Base-by-base conservation (phyloP, 768 basidiomycete species). In the Lactarius hengduanensis region DNA sequence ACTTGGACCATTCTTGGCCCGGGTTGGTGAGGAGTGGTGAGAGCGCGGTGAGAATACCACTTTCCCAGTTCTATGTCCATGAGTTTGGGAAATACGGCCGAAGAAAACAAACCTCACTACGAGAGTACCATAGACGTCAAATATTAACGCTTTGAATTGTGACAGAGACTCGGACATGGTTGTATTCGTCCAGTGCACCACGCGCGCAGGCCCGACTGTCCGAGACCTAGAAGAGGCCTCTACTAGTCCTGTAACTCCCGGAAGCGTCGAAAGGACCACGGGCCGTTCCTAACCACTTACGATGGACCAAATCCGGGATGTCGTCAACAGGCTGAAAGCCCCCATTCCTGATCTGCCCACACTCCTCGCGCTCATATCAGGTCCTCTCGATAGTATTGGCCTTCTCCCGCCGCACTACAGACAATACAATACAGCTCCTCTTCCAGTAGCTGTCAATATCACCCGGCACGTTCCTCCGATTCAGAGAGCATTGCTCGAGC, bases 41-140 rank as follows among this genome's bases (percentile, higher is more conserved):
- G 36, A 92, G 78, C 0, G 78, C 82, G 15, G 78, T 73, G 75
- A 82, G 83, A 59, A 92, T 81, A 18, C 88, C 87, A 6, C 82
- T 80, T 75, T 92, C 90, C 90, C 90, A 92, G 74, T 92, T 87
- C 62, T 67, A 45, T 36, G 32, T 53, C n/a, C 26, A 38, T 62
- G 38, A 45, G 62, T 55, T 60, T 65, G 40, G 8, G 11, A 34
- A 34, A 28, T 43, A n/a, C 11, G 34, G 28, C 57, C 16, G 32
- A 58, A 59, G 47, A 4, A 20, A 36, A 34, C 15, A 47, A 30
- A 16, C 64, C 32, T 36, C 86, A 86, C 65, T 54, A 84, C 77
- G 59, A 92, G 83, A 0, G 91, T 92, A 4, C 87, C 90, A 68
- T 91, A 92, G 66, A 89, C 87, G 69, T 93, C 91, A 72, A 90